Evolutionary conservation across 75 land plant species (phyloP).

Genomic region (Selaginella tamariscina): DNA sequence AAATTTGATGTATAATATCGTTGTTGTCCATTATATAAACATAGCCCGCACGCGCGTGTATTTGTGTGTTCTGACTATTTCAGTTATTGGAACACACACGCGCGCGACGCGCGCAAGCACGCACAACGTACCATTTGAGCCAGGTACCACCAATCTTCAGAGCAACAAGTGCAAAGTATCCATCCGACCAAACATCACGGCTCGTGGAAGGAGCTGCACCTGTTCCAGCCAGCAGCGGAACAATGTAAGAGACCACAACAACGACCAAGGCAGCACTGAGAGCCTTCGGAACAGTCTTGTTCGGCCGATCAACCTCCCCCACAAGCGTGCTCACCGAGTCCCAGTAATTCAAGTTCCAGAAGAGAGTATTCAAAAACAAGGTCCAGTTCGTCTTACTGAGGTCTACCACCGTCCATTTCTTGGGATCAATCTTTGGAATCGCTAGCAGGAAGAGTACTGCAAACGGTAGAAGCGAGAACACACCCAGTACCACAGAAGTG

Average conservation of each 20-base stretch:
- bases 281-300: conserved; percentile 4
- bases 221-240: background rate
- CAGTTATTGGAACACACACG: no score
- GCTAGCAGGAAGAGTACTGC: background rate
- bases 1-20: no score
- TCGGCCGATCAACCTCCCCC: background rate
- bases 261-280: background rate
- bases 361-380: background rate
- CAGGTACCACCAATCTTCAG: background rate
- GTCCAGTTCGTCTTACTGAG: background rate
- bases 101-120: no score
- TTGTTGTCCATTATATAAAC: no score
- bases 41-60: no score
- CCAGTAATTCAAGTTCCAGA: conserved; percentile 9
- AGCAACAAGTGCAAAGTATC: conserved; percentile 2
- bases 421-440: background rate
- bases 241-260: background rate
- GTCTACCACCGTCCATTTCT: background rate
- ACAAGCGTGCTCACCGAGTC: conserved; percentile 8
- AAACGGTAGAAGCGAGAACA: conserved; percentile 3
- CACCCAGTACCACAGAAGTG: conserved; percentile 5
- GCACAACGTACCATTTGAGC: no score
- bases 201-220: background rate
- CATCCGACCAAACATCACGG: background rate
- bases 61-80: no score